These are phyloP conservation scores for Malassezia equina DNA, from an alignment of 1,284 basidiomycete genomes.

Conservation along the genomic window DNA sequence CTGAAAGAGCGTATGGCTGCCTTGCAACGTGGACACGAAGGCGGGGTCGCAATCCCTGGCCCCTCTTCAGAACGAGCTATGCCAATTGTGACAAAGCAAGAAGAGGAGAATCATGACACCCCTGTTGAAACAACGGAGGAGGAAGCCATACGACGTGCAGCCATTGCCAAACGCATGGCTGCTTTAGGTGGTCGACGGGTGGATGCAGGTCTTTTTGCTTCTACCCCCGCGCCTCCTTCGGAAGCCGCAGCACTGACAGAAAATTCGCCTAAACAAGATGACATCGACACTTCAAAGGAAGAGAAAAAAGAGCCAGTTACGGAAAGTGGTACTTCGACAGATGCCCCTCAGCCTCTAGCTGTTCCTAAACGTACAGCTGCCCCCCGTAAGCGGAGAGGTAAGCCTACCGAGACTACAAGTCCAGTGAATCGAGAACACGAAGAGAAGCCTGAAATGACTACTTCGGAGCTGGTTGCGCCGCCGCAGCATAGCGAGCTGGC, in stretches of 20 bases:
- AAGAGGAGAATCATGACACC: background rate
- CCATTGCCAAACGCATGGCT: conserved; percentile 41
- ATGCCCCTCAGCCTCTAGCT: conserved; percentile 34
- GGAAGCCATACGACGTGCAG: conserved; percentile 31
- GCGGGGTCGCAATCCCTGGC: conserved; percentile 14
- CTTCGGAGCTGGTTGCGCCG: background rate
- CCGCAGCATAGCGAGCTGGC: background rate
- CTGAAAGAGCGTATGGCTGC: conserved; percentile 47
- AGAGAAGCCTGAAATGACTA: background rate
- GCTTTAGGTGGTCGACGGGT: conserved; percentile 38
- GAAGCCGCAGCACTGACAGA: background rate
- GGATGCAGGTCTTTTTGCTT: conserved; percentile 53
- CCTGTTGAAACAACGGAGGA: conserved; percentile 22
- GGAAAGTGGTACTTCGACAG: conserved; percentile 39
- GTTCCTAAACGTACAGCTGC: conserved; percentile 48
- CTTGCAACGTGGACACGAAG: conserved; percentile 32
- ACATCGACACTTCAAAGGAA: conserved; percentile 28
- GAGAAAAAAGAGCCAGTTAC: conserved; percentile 29
- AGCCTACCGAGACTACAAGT: background rate
- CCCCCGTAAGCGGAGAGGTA: conserved; percentile 42
- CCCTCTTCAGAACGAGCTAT: conserved; percentile 11
- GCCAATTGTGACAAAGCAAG: background rate
- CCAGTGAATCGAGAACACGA: background rate
- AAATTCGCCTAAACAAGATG: background rate
- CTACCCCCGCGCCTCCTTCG: conserved; percentile 50